These are phyloP conservation scores for Moesziomyces parantarcticus DNA, from an alignment of 1,284 basidiomycete species.

Conservation along the genomic window DNA sequence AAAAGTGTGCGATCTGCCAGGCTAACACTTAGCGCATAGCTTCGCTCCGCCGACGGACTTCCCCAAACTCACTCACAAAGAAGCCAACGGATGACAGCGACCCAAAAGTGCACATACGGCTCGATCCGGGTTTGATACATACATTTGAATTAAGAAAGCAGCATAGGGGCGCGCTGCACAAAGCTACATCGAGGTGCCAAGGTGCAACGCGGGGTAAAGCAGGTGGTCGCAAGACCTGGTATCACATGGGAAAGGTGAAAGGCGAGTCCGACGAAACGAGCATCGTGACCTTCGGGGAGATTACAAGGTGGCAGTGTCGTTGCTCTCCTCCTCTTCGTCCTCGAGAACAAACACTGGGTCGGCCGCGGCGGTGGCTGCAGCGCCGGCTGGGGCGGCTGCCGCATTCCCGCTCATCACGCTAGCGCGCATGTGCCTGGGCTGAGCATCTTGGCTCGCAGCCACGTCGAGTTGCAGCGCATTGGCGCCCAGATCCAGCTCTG, in stretches of 20 bases:
- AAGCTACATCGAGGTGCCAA: too few species aligned
- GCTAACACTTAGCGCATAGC: background rate
- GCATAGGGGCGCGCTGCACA: too few species aligned
- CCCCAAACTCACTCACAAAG: too few species aligned
- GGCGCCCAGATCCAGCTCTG: background rate
- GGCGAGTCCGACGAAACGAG: background rate
- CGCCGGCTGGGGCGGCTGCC: background rate
- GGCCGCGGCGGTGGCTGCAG: background rate
- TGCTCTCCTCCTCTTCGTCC: slow-evolving; percentile 32
- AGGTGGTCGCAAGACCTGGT: slow-evolving; percentile 11
- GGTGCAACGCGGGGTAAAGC: background rate
- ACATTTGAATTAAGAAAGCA: too few species aligned
- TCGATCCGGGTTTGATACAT: too few species aligned
- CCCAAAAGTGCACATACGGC: too few species aligned
- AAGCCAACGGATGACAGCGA: too few species aligned
- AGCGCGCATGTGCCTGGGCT: slow-evolving; percentile 33
- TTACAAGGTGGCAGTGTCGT: slow-evolving; percentile 6
- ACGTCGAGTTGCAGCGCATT: slow-evolving; percentile 21
- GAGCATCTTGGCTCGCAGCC: slow-evolving; percentile 5
- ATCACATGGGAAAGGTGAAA: slow-evolving; percentile 1
- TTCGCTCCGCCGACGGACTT: too few species aligned
- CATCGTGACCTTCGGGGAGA: background rate
- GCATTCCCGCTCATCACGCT: slow-evolving; percentile 3
- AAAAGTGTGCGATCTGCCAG: background rate
- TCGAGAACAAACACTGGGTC: slow-evolving; percentile 46